phyloP scores from a whole-genome alignment of 129 eudicot genomes.

The Dittrichia graveolens region DNA sequence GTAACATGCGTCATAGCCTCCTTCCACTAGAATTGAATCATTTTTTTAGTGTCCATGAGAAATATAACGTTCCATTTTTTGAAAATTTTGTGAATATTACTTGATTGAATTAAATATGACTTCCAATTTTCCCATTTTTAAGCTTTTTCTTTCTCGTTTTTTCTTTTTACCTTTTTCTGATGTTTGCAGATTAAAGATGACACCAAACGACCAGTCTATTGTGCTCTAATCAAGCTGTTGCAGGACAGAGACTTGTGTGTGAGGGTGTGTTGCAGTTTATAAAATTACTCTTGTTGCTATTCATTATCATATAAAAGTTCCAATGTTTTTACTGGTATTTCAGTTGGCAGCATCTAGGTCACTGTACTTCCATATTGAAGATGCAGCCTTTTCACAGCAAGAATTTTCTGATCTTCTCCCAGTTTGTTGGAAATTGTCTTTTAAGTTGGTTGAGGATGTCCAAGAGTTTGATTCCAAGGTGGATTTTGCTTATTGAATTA shows the following conservation, averaged over 20 bases:
- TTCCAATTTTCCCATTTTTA: no score
- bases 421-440: slow-evolving; percentile 81
- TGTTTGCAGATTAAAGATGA: slow-evolving; percentile 79
- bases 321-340: slow-evolving; percentile 28
- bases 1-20: neutral
- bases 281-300: slow-evolving; percentile 20
- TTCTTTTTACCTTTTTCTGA: neutral
- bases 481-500: slow-evolving; percentile 6
- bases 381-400: slow-evolving; percentile 83
- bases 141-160: neutral
- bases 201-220: slow-evolving; percentile 86
- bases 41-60: neutral
- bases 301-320: slow-evolving; percentile 3
- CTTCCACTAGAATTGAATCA: neutral
- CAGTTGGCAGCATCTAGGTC: slow-evolving; percentile 95
- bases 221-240: slow-evolving; percentile 83
- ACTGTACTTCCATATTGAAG: slow-evolving; percentile 87
- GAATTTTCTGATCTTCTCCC: slow-evolving; percentile 91
- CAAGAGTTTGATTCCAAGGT: slow-evolving; percentile 98
- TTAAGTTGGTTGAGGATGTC: slow-evolving; percentile 81
- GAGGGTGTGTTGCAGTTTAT: slow-evolving; percentile 58
- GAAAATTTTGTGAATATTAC: neutral
- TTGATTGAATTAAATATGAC: neutral
- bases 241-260: slow-evolving; percentile 93
- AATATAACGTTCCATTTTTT: neutral